phyloP scores from a whole-genome alignment of 352 stramenopile species.

The Globisporangium heterothallicum region DNA sequence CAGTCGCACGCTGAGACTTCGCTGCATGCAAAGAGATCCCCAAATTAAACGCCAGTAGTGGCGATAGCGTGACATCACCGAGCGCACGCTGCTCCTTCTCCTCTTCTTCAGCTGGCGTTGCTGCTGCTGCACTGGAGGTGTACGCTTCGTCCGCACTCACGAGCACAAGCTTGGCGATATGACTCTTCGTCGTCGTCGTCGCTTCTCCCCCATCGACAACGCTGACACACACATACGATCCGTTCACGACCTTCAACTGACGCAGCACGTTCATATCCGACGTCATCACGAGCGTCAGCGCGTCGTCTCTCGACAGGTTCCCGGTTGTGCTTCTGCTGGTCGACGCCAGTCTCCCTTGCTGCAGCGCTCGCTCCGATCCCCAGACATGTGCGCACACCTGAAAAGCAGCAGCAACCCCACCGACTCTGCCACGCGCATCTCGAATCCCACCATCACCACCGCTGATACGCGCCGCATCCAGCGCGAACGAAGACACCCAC shows the following conservation, averaged over 20 bases:
- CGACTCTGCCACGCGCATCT: background rate
- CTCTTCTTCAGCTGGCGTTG: background rate
- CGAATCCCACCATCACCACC: background rate
- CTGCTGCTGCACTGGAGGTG: slow-evolving; percentile 3
- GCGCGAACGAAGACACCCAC: slow-evolving; percentile 58
- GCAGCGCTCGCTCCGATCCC: slow-evolving; percentile 11
- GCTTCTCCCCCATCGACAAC: background rate
- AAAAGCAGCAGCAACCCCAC: background rate
- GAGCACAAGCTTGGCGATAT: slow-evolving; percentile 32
- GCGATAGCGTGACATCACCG: slow-evolving; percentile 40
- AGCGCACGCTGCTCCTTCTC: background rate
- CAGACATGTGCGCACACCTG: slow-evolving; percentile 30
- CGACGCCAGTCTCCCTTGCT: background rate
- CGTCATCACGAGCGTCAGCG: slow-evolving; percentile 31
- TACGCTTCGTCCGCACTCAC: slow-evolving; percentile 7
- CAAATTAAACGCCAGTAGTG: slow-evolving; percentile 76
- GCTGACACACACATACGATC: slow-evolving; percentile 41
- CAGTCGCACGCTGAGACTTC: slow-evolving; percentile 16
- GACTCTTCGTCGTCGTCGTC: slow-evolving; percentile 10
- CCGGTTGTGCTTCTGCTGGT: no score
- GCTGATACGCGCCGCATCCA: background rate
- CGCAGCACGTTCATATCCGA: slow-evolving; percentile 35
- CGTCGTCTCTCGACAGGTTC: slow-evolving; percentile 15
- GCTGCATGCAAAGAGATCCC: slow-evolving; percentile 40
- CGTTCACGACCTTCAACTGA: slow-evolving; percentile 36